Base-by-base conservation (phyloP, 306 rosid genomes). In the Spatholobus suberectus region DNA sequence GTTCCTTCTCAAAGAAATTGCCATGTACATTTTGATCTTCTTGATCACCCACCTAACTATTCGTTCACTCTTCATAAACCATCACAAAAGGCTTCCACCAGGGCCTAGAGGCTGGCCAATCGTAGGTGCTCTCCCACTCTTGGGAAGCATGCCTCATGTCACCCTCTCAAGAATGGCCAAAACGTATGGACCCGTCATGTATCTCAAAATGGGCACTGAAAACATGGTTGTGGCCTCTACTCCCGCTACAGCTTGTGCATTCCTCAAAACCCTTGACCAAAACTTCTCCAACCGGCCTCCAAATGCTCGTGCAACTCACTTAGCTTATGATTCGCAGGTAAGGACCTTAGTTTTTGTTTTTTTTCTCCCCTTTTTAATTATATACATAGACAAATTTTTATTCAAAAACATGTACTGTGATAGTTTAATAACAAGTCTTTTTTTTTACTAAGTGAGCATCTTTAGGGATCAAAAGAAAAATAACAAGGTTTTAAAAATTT, bases 101-200 rank as follows among this genome's bases (percentile, higher is more conserved):
- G 82, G 82, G 2, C 82, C 82, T 32, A 49, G 21, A 10, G 82
- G 82, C 2, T 78, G 27, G 57, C 82, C 82, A 23, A 1, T 78
- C 2, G 1, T 78, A n/a, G 82, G 82, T 4, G 75, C 82, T 35
- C 75, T 78, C 5, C 75, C 82, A 6, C 54, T 78, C 8, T 49
- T 78, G 82, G 75, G 82, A 37, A 15, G 51, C 82, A 78, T 78
- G 82, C 82, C 82, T 4, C 82, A 78, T 38, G 40, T 66, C 4
- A 78, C 82, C 1, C 82, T 78, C 52, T 66, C 47, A 27, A 67
- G 67, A 34, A 78, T 78, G 82, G 73, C 82, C 12, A 57, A 78
- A 78, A 78, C 66, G 47, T 78, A 78, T 37, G 82, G 82, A 23
- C 82, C 82, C 8, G 35, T 78, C 5, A 66, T 78, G 75, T 67